Base-by-base conservation (phyloP, 495 filamentous ascomycete species). In the Aspergillus funiculosus region DNA sequence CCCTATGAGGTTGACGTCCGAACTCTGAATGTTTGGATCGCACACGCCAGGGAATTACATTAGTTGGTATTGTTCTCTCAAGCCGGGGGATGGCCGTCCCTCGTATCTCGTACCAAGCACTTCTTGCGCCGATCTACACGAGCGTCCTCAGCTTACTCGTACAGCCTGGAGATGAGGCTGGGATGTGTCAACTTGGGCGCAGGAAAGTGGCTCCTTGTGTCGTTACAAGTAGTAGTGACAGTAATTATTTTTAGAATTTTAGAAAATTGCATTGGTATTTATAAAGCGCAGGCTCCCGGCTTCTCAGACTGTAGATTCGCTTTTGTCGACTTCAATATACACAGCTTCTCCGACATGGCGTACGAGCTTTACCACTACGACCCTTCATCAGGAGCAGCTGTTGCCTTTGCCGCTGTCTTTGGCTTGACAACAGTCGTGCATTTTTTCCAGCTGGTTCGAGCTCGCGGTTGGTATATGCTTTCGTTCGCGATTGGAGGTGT, bases 401-500 rank as follows among this genome's bases (percentile, higher is more conserved):
- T 69, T 5, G 52, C 76, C n/a, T 80, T 77, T 45, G 63, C 56
- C 39, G 55, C 62, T 4, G 51, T 80, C 6, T 87, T 85, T 52
- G 56, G 57, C 25, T 32, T 73, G 24, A 58, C 69, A 0, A 57
- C 75, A 4, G 14, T 65, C 4, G 34, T 66, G 2, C 82, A 86
- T 45, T 8, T 57, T 13, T 67, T 59, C 37, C 72, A 79, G 39
- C 46, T 83, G 6, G 32, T 69, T 32, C 66, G 59, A 24, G 66
- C 59, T 17, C 61, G 66, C 46, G 77, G 76, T 15, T 85, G 78
- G 79, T 84, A 79, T 58, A 80, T 84, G 39, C 74, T 74, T 7
- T 75, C 82, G 0, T 69, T 84, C 29, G 21, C 79, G 5, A 55
- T 83, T 21, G 81, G 79, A 7, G 72, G 76, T 18, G 35, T 73